Evolutionary conservation across 2,329 filamentous ascomycete genomes (phyloP).

Genomic region (Pyrenophora tritici-repentis): DNA sequence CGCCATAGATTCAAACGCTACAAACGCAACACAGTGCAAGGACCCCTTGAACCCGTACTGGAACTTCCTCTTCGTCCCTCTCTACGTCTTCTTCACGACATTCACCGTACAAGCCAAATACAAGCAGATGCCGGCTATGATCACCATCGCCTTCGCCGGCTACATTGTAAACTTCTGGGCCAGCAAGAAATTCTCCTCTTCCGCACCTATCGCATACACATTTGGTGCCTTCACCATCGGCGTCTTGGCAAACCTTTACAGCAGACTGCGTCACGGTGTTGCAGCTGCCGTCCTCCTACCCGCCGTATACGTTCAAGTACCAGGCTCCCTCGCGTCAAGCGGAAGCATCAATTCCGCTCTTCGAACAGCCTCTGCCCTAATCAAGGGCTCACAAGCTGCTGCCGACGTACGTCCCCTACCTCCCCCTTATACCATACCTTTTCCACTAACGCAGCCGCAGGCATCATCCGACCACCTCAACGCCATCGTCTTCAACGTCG

Average conservation of each 20-base stretch:
- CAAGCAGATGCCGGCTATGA: constrained; percentile 77
- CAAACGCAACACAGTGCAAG: constrained; percentile 48
- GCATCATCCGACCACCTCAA: constrained; percentile 29
- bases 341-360: constrained; percentile 38
- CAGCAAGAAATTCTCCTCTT: constrained; percentile 67
- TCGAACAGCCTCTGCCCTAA: constrained; percentile 33
- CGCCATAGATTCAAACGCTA: constrained; percentile 52
- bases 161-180: constrained; percentile 78
- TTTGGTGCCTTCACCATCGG: constrained; percentile 77
- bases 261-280: constrained; percentile 62
- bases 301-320: constrained; percentile 43
- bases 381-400: constrained; percentile 23
- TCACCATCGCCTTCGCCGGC: constrained; percentile 71
- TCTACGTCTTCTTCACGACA: constrained; percentile 70
- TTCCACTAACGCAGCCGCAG: constrained; percentile 13
- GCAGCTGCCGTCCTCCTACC: constrained; percentile 43
- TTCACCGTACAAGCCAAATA: constrained; percentile 81
- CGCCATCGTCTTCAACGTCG: constrained; percentile 49
- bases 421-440: not conserved
- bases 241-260: constrained; percentile 77
- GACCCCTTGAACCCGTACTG: constrained; percentile 57
- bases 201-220: constrained; percentile 75
- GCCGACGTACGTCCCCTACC: constrained; percentile 22
- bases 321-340: constrained; percentile 38
- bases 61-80: constrained; percentile 74